Base-by-base conservation (phyloP, 1,284 basidiomycete species). In the Ustilago nuda region DNA sequence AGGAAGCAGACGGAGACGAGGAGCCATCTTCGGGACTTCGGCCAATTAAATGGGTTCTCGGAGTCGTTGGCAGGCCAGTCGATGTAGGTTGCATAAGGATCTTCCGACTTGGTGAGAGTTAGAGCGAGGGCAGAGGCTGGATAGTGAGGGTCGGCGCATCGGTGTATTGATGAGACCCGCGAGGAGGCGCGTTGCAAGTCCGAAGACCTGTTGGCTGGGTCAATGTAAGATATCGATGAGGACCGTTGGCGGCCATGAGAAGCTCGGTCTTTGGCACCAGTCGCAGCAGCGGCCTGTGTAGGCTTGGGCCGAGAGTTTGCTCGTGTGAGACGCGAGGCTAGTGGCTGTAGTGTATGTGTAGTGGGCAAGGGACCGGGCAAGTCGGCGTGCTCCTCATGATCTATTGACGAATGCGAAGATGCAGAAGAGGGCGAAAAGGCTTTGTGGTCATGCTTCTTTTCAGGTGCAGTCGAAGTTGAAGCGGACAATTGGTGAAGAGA, bases 11-110 rank as follows among this genome's bases (percentile, higher is more conserved):
- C 56, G 1, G 72, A 61, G 39, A 78, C 69, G 32, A 75, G 62
- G 9, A 57, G 45, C 72, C 78, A 79, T 48, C 62, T 66, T 30
- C 72, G 54, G 9, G 61, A 37, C 27, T 55, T 62, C 11, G 72
- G 63, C 80, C 80, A 82, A 58, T 82, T 82, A 65, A 80, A 76
- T 8, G 80, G 80, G 54, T 82, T 76, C 41, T 78, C 78, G 17
- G 70, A 62, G 36, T 82, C 80, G 36, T 72, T 59, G 3, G 56
- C 51, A 7, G 65, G 55, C 72, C 78, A 82, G 48, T 80, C 78
- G 59, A 82, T 78, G 66, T 82, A 82, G 56, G 72, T 48, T 0
- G 73, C 73, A 17, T 53, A 64, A 0, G 73, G 69, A 32, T 76
- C 73, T 33, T 72, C 66, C 6, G 73, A 76, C 48, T 76, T 76